These are phyloP conservation scores for Cercospora berteroae DNA, from an alignment of 2,329 filamentous ascomycete genomes.

Conservation along the genomic window DNA sequence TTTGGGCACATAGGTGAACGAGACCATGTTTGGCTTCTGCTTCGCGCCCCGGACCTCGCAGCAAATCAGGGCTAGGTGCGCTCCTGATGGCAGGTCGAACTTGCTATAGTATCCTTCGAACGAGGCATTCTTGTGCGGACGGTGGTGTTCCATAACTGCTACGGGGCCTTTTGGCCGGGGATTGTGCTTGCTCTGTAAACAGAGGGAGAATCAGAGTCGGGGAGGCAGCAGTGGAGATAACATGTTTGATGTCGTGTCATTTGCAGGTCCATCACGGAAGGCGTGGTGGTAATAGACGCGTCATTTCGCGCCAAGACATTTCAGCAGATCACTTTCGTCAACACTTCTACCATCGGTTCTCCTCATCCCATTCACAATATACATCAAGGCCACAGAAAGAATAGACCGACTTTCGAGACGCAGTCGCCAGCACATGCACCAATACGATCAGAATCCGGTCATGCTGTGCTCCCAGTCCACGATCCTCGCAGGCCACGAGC, in stretches of 20 bases:
- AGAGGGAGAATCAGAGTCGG: not conserved
- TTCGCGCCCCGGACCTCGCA: constrained; percentile 48
- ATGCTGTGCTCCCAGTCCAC: not conserved
- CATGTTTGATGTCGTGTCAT: not conserved
- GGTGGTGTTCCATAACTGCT: constrained; percentile 41
- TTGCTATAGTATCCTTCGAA: constrained; percentile 55
- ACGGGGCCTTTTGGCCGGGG: not conserved
- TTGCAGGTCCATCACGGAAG: not conserved
- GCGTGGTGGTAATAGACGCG: not conserved
- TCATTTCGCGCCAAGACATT: not conserved
- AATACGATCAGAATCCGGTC: not conserved
- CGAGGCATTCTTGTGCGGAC: constrained; percentile 42
- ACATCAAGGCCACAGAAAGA: not conserved
- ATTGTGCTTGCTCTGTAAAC: not conserved
- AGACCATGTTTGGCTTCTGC: constrained; percentile 45
- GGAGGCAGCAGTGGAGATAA: not conserved
- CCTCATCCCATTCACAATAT: not conserved
- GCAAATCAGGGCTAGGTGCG: constrained; percentile 48
- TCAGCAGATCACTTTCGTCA: not conserved
- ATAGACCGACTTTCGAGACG: not conserved
- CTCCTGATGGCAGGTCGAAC: constrained; percentile 48
- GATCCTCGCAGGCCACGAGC: not conserved
- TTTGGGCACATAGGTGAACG: constrained; percentile 51
- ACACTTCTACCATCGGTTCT: not conserved
- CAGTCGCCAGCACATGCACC: not conserved